Evolutionary conservation across 2,329 filamentous ascomycete species (phyloP), one percentile per base, ranked within the genome.

Genomic region (Fusarium torulosum): DNA sequence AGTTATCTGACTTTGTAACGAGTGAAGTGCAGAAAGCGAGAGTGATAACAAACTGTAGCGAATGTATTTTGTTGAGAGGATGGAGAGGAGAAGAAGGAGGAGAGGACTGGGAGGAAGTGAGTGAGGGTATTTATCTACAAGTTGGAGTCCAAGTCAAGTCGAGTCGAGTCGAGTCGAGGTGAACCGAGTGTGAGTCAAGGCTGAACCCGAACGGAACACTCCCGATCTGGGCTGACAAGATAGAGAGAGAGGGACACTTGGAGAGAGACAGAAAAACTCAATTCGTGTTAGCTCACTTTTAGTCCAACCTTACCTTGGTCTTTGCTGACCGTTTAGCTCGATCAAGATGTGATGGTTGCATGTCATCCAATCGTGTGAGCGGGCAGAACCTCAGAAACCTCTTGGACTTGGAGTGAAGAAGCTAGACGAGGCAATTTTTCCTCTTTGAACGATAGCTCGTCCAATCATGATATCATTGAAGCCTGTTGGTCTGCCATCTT

Each of bases 381-480:
- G 46, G 46, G 40, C 38, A 47, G 13, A 50, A 19, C 37, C 31
- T 25, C 15, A 53, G 35, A 20, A 10, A 13, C 27, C 10, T 29
- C 27, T 29, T 29, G 27, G 27, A 45, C 11, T 23, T 35, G 25
- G 33, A 40, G 13, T 14, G 21, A 13, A 45, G 27, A 19, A 25
- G 49, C 44, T 45, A 59, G 42, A 63, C 51, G 63, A 66, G 63
- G 50, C 63, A 63, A 58, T 57, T 66, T 66, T 46, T 20, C 33
- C 53, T 50, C 46, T 45, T 63, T 55, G 38, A 29, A 20, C 57
- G 43, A 37, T 57, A 63, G 46, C 37, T 55, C 41, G 25, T 37
- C 63, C 64, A 52, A 67, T 63, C 52, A 67, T 63, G 63, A 67
- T 56, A 53, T 67, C 63, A 67, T 42, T 35, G 25, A 60, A 53